These are phyloP conservation scores for Nakaseomyces nivariensis DNA, from an alignment of 1,139 yeast species.

Conservation along the genomic window DNA sequence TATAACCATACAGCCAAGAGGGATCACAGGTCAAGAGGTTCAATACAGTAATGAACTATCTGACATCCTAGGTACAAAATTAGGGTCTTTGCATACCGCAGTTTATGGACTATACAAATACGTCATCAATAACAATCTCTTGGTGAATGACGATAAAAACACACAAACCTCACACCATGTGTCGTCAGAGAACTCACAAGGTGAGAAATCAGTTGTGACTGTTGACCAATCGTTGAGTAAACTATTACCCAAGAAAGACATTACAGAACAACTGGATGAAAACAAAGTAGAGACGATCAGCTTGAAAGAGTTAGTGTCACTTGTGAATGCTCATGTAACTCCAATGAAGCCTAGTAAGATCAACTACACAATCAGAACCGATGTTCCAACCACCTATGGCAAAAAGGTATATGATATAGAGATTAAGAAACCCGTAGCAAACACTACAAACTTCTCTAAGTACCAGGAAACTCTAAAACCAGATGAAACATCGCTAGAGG, in stretches of 20 bases:
- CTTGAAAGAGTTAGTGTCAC: background rate
- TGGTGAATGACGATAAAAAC: slow-evolving; percentile 14
- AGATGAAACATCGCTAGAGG: slow-evolving; percentile 11
- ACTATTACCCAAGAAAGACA: slow-evolving; percentile 34
- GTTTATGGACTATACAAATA: slow-evolving; percentile 84
- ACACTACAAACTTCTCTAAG: slow-evolving; percentile 28
- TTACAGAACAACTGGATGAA: slow-evolving; percentile 2
- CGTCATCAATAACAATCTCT: slow-evolving; percentile 29
- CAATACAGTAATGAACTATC: slow-evolving; percentile 57
- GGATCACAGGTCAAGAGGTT: slow-evolving; percentile 50
- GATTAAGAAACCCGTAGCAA: slow-evolving; percentile 28
- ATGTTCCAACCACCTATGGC: slow-evolving; percentile 69
- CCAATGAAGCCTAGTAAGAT: slow-evolving; percentile 75
- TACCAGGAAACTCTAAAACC: slow-evolving; percentile 35
- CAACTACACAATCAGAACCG: slow-evolving; percentile 67
- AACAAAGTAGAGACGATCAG: background rate
- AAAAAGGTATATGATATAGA: slow-evolving; percentile 70
- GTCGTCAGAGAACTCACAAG: slow-evolving; percentile 13
- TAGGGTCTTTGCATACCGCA: slow-evolving; percentile 80
- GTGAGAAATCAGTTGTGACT: slow-evolving; percentile 5
- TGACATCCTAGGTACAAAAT: slow-evolving; percentile 60
- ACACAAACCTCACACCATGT: slow-evolving; percentile 6
- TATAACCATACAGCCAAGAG: slow-evolving; percentile 73
- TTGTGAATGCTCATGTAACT: slow-evolving; percentile 50
- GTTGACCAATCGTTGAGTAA: slow-evolving; percentile 58